Conservation (phyloP, 1,139 yeast genomes). For the Hemisphaericaspora xylanilytica region DNA sequence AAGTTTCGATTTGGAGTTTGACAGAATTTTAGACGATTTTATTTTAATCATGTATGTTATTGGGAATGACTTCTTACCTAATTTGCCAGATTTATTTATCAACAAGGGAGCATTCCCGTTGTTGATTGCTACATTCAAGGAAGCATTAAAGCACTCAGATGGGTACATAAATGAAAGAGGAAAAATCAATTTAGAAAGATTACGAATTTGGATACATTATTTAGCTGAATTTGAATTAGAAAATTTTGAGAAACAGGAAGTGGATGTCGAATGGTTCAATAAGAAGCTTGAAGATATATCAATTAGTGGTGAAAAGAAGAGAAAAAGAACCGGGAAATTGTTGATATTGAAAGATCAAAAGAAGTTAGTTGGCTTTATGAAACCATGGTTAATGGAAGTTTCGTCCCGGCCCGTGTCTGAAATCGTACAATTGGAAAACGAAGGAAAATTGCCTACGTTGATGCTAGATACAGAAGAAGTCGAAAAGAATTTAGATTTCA, state of each 20-base stretch:
- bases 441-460: constrained; percentile 47
- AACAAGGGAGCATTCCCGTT: constrained; percentile 96
- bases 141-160: constrained; percentile 67
- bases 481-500: constrained; percentile 52
- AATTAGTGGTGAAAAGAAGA: constrained; percentile 64
- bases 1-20: constrained; percentile 77
- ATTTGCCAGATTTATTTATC: constrained; percentile 87
- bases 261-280: constrained; percentile 91
- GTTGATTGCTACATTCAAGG: constrained; percentile 81
- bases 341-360: constrained; percentile 72
- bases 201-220: constrained; percentile 70
- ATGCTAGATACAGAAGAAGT: constrained; percentile 49
- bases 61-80: constrained; percentile 98
- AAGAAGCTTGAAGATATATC: constrained; percentile 79
- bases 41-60: constrained; percentile 89
- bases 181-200: constrained; percentile 67
- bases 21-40: constrained; percentile 87
- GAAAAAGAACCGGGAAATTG: constrained; percentile 64
- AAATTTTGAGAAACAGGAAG: constrained; percentile 74
- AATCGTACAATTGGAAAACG: constrained; percentile 37
- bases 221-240: constrained; percentile 74
- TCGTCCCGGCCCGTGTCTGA: constrained; percentile 27
- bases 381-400: constrained; percentile 65
- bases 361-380: constrained; percentile 56
- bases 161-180: constrained; percentile 88